Conservation (phyloP, 345 rosid genomes). For the Brassica incana region DNA sequence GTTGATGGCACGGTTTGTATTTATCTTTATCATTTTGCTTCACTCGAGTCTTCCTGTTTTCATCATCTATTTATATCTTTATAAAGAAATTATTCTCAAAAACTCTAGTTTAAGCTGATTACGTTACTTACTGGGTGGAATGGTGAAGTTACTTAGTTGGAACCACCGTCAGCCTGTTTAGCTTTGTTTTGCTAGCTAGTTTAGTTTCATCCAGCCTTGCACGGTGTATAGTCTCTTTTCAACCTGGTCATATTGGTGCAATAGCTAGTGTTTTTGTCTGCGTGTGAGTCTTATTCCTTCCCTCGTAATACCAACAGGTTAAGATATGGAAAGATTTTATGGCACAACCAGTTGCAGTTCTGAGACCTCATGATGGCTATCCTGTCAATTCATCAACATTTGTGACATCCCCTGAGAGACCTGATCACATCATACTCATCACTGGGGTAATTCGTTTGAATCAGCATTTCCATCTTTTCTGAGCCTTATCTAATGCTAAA, state of each 20-base stretch:
- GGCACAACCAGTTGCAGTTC: conserved; percentile 57
- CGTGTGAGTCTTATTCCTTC: conserved; percentile 4
- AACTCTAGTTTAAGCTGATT: neutral
- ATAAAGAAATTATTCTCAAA: neutral
- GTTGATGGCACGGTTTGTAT: conserved; percentile 80
- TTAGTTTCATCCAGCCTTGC: neutral
- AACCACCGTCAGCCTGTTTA: neutral
- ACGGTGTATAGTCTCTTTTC: neutral
- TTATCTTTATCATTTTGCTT: conserved; percentile 14
- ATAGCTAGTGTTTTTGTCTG: conserved; percentile 6
- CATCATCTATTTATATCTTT: neutral
- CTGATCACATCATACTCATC: conserved; percentile 79
- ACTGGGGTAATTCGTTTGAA: conserved; percentile 61
- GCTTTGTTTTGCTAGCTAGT: conserved; percentile 5
- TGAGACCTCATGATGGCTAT: conserved; percentile 83
- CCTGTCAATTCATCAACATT: conserved; percentile 74
- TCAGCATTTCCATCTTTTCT: neutral
- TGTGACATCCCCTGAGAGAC: conserved; percentile 64
- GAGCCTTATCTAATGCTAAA: conserved; percentile 3
- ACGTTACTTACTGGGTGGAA: neutral
- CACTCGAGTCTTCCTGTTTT: conserved; percentile 2
- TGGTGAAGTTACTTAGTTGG: neutral
- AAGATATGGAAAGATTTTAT: conserved; percentile 92
- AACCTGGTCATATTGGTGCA: conserved; percentile 1
- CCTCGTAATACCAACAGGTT: conserved; percentile 48